Evolutionary conservation across 192 early-diverging fungal genomes (phyloP).

Genomic region (Backusella parvicylindrica): DNA sequence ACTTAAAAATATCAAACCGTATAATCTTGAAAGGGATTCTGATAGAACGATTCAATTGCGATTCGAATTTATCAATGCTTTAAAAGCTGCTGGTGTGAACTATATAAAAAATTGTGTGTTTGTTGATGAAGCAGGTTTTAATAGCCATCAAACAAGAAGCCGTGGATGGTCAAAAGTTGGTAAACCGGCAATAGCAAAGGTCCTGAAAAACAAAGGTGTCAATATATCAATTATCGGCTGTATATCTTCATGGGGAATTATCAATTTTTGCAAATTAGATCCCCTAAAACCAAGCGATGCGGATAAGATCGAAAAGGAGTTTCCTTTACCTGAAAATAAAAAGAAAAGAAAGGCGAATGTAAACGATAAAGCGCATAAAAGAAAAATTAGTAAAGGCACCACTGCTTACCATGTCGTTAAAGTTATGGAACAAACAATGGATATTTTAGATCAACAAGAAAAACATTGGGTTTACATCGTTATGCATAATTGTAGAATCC

Average conservation of each 20-base stretch:
- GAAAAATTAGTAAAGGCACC: not conserved
- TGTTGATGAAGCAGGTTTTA: not conserved
- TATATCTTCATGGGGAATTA: not conserved
- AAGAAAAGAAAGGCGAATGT: not conserved
- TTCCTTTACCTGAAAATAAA: not conserved
- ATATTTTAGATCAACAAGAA: too few species aligned
- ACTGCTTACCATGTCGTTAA: not conserved
- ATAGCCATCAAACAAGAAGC: not conserved
- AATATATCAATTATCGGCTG: not conserved
- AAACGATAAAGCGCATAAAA: not conserved
- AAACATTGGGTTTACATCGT: not conserved
- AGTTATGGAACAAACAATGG: not conserved
- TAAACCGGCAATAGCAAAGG: not conserved
- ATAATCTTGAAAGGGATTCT: slow-evolving; percentile 2
- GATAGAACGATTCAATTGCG: not conserved
- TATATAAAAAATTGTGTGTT: not conserved
- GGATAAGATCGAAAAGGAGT: not conserved
- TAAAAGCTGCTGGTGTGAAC: not conserved
- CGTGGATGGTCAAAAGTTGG: not conserved
- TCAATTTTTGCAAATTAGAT: not conserved
- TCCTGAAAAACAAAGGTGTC: not conserved
- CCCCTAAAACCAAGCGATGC: not conserved
- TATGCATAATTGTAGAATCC: too few species aligned
- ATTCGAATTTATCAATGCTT: not conserved
- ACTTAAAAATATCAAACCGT: not conserved